Evolutionary conservation across 163 green algal genomes (phyloP), one percentile per base, ranked within the genome.

Genomic region (Volvox carteri): DNA sequence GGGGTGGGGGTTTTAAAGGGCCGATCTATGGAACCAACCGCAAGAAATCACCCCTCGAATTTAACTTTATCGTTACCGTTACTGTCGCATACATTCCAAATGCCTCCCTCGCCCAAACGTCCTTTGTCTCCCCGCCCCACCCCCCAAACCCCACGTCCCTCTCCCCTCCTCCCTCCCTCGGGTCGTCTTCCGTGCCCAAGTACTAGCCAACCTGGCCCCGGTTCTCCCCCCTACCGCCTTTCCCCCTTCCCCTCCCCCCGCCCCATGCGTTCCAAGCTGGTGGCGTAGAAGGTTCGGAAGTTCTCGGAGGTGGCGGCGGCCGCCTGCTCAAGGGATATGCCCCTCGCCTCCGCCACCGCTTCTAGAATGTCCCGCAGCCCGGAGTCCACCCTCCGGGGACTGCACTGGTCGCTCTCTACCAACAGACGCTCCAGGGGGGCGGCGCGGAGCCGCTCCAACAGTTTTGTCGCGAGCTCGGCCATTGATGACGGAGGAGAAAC

Each of bases 401-500:
- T 87, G 65, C 60, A 90, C 39, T 92, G 78, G 75, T 95, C 92
- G 21, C 84, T 84, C 84, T 89, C 92, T 23, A 95, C 28, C 72
- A 95, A 90, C 68, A 93, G 62, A 18, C 91, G 84, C 41, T 90
- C 72, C 62, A 87, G 60, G 7, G 92, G 91, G 4, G 94, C 92
- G 19, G 92, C 92, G 0, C 12, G 21, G 19, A 94, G 84, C 23
- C 89, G 58, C 44, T 78, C 58, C 25, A 86, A 68, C 44, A 92
- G 77, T 77, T 92, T 93, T 33, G 25, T 85, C 68, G 67, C 41
- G 56, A n/a, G n/a, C 42, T 48, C 50, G 76, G 68, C 50, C 77
- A 42, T 86, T 90, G 77, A 95, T 91, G 62, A 88, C 87, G 18
- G 81, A 44, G 68, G 87, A 92, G 86, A 95, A 93, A 72, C 72